Conservation (phyloP, 73 alveolate species). For the Paraurostyla sp. region DNA sequence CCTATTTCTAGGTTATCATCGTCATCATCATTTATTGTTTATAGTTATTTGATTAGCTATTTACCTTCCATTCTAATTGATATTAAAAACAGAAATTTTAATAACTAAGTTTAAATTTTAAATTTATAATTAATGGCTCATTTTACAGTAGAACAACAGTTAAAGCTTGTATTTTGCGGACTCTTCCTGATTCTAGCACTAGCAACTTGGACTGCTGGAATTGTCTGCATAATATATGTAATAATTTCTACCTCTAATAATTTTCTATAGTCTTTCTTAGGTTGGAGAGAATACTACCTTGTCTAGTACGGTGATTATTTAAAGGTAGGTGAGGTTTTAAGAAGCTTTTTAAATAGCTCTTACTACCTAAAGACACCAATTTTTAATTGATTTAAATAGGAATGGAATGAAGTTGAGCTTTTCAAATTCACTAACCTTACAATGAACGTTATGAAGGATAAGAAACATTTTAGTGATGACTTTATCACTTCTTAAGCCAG, state of each 20-base stretch:
- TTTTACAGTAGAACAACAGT: background rate
- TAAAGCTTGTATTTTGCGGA: background rate
- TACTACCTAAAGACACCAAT: too few species aligned
- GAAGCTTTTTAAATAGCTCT: too few species aligned
- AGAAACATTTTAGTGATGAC: background rate
- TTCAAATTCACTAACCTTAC: too few species aligned
- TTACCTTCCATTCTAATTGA: too few species aligned
- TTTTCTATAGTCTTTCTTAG: background rate
- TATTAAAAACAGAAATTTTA: background rate
- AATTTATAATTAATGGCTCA: background rate
- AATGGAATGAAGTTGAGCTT: too few species aligned
- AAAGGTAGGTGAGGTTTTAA: too few species aligned
- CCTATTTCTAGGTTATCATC: too few species aligned
- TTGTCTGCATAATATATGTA: constrained; percentile 15
- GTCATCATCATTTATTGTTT: too few species aligned
- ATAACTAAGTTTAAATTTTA: background rate
- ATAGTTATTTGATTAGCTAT: too few species aligned
- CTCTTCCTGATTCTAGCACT: background rate
- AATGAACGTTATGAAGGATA: too few species aligned
- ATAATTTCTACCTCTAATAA: background rate
- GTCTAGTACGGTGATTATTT: background rate
- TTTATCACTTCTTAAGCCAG: background rate
- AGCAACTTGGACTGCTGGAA: background rate
- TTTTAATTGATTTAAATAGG: too few species aligned
- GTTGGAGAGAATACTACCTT: background rate